Evolutionary conservation across 108 stramenopile genomes (phyloP).

Genomic region (Epithemia pelagica): DNA sequence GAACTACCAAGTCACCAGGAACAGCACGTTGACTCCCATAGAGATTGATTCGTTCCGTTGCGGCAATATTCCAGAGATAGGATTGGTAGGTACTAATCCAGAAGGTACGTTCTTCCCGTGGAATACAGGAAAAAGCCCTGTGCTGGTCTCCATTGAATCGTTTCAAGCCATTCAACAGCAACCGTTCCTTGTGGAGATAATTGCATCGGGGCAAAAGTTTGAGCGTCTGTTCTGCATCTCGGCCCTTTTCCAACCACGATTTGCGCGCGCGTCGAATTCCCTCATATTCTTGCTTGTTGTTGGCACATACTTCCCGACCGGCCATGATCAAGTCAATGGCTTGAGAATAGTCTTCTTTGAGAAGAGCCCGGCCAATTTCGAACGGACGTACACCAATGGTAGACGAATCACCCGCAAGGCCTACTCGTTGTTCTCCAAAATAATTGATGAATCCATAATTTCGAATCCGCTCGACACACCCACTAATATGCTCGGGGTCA

Average conservation of each 20-base stretch:
- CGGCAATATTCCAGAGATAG: slow-evolving; percentile 72
- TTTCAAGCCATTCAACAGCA: slow-evolving; percentile 61
- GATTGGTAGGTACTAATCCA: slow-evolving; percentile 85
- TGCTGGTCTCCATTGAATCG: slow-evolving; percentile 49
- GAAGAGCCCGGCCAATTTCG: slow-evolving; percentile 76
- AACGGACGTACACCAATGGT: slow-evolving; percentile 67
- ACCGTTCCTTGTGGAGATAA: slow-evolving; percentile 45
- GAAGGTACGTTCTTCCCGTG: slow-evolving; percentile 50
- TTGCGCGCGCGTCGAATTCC: slow-evolving; percentile 36
- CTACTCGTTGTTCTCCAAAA: slow-evolving; percentile 83
- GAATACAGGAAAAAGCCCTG: slow-evolving; percentile 55
- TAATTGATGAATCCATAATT: slow-evolving; percentile 76
- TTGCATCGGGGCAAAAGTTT: slow-evolving; percentile 49
- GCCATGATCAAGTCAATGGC: slow-evolving; percentile 73
- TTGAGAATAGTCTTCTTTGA: slow-evolving; percentile 41
- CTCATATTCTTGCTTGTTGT: slow-evolving; percentile 32
- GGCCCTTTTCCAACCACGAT: slow-evolving; percentile 44
- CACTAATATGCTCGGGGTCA: slow-evolving; percentile 35
- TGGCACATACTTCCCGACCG: slow-evolving; percentile 33
- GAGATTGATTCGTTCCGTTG: slow-evolving; percentile 47
- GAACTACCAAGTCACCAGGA: slow-evolving; percentile 57
- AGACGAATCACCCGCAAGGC: slow-evolving; percentile 41
- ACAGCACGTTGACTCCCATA: slow-evolving; percentile 38
- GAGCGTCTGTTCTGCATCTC: slow-evolving; percentile 47
- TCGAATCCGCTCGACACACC: slow-evolving; percentile 45